Percentiles rank a stretch among this genome's conserved stretches.
phyloP scores from a whole-genome alignment of 768 basidiomycete genomes.

The Mycena rosella region DNA sequence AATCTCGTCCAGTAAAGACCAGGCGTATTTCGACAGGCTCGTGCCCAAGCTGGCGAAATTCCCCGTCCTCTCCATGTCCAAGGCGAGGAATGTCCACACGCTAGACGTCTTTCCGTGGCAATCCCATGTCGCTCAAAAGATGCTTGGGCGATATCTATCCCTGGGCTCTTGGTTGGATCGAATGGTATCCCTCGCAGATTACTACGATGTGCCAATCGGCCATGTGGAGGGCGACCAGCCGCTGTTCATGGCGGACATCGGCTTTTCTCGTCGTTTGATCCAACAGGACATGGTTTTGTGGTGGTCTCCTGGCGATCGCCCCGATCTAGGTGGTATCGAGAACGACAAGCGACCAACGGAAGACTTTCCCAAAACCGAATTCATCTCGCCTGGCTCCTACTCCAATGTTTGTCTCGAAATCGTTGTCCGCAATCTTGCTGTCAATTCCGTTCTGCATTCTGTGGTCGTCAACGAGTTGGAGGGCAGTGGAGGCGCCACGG shows the following conservation, averaged over 20 bases:
- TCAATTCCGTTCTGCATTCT: conserved; percentile 94
- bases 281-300: conserved; percentile 94
- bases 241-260: conserved; percentile 89
- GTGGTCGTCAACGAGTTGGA: conserved; percentile 97
- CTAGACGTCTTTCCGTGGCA: conserved; percentile 94
- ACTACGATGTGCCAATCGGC: conserved; percentile 93
- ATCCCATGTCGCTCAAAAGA: conserved; percentile 80
- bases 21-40: conserved; percentile 82
- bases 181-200: conserved; percentile 83
- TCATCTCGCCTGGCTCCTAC: conserved; percentile 87
- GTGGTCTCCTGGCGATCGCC: conserved; percentile 93
- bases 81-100: conserved; percentile 77
- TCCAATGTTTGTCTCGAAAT: conserved; percentile 94
- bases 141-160: conserved; percentile 86
- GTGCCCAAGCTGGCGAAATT: conserved; percentile 83
- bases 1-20: conserved; percentile 89
- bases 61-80: conserved; percentile 91
- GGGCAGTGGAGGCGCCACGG: conserved; percentile 92
- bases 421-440: conserved; percentile 90
- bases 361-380: conserved; percentile 87
- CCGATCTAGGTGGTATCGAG: conserved; percentile 95
- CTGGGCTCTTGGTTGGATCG: conserved; percentile 86
- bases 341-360: conserved; percentile 83
- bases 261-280: conserved; percentile 87
- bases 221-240: conserved; percentile 94